Conservation (phyloP, 495 filamentous ascomycete genomes). For the Hyaloscypha variabilis region DNA sequence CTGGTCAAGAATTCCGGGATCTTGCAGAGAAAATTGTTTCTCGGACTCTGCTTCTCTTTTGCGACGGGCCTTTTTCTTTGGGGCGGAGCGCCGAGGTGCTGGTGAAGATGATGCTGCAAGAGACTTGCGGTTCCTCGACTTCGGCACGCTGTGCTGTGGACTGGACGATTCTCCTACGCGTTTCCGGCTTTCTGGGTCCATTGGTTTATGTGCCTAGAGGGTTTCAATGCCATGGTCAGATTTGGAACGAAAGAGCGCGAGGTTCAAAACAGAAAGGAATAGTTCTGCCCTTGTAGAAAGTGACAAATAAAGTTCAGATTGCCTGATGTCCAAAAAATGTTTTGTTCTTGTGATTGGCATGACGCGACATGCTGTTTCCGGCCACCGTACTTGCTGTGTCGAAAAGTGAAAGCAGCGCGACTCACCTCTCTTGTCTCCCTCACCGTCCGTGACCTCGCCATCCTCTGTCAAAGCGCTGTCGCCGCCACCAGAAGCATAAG, state of each 20-base stretch:
- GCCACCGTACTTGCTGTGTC: background rate
- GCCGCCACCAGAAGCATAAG: background rate
- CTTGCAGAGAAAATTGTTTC: conserved; percentile 7
- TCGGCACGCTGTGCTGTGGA: background rate
- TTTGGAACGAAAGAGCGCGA: background rate
- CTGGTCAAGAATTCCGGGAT: conserved; percentile 23
- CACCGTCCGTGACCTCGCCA: background rate
- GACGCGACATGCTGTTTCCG: background rate
- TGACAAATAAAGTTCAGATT: background rate
- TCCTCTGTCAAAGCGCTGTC: background rate
- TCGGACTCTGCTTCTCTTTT: background rate
- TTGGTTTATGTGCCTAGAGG: conserved; percentile 12
- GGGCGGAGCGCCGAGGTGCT: background rate
- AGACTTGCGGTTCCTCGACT: background rate
- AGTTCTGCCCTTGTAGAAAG: background rate
- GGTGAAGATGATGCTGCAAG: conserved; percentile 11
- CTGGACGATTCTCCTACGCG: conserved; percentile 7
- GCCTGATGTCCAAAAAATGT: background rate
- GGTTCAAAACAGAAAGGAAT: background rate
- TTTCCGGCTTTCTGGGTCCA: conserved; percentile 16
- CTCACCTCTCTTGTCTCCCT: background rate
- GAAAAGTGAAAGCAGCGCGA: background rate
- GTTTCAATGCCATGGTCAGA: conserved; percentile 21
- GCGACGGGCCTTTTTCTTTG: conserved; percentile 10
- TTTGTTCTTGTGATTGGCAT: background rate